Evolutionary conservation across 352 stramenopile genomes (phyloP), one percentile per base, ranked within the genome.

Genomic region (Globisporangium cylindrosporum): DNA sequence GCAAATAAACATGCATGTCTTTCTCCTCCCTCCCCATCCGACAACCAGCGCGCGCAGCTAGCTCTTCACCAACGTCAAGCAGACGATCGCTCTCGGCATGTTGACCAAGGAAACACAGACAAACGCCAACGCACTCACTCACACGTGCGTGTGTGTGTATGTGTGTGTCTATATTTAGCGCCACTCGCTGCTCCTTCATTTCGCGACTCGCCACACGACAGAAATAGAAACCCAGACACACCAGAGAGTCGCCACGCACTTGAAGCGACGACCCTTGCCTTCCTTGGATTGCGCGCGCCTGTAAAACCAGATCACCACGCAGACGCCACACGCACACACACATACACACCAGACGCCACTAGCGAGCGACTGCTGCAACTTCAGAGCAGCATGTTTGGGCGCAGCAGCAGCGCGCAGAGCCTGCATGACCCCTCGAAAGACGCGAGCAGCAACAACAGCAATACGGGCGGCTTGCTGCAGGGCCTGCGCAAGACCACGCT

Each of bases 401-500:
- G 65, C 4, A 57, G 68, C 66, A 63, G 27, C 57, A 48, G 57
- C 38, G 18, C 34, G 15, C 46, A 29, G 24, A 46, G 25, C 27
- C 46, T 66, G 27, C 5, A 34, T 22, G 38, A 64, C 46, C 15
- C 32, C 20, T 58, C 5, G 14, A 34, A 56, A 5, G 66, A 29
- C 9, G 24, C 32, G 7, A 22, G 54, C 41, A 34, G 38, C 41
- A n/a, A 57, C n/a, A 32, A 27, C 36, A 20, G 41, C 5, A 49
- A n/a, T 24, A 15, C 25, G 8, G 67, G 70, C 14, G 75, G 75
- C 0, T 59, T 93, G 60, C 60, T 93, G 32, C 82, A 88, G n/a
- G 84, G 79, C 1, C 74, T 92, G 64, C 64, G 80, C 10, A 80
- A 74, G 67, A 91, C 86, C 67, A 91, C 90, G 53, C 74, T 77